These are phyloP conservation scores for Phlebiopsis flavidoalba DNA, from an alignment of 768 basidiomycete genomes.

Conservation along the genomic window DNA sequence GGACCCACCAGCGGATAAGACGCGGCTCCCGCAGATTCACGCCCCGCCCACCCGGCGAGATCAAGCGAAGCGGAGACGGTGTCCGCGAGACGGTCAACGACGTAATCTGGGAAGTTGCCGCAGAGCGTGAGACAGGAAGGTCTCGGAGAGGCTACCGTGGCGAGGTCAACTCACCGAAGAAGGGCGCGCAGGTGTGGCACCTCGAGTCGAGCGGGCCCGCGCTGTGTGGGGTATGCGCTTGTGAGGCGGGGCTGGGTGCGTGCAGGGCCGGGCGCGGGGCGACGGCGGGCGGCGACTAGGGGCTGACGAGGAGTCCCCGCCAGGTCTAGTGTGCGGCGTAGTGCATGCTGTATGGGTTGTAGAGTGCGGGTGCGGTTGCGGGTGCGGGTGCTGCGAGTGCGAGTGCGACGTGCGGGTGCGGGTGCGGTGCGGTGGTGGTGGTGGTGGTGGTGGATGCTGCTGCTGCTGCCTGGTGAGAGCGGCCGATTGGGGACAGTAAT, in stretches of 20 bases:
- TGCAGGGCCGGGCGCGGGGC: neutral
- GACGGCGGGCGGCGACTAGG: neutral
- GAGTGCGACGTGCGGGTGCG: neutral
- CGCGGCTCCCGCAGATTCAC: slow-evolving; percentile 5
- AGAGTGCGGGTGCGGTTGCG: neutral
- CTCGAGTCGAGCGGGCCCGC: slow-evolving; percentile 2
- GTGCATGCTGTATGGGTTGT: neutral
- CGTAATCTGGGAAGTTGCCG: slow-evolving; percentile 9
- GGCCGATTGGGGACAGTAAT: too few relatives aligned
- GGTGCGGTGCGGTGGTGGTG: too few relatives aligned
- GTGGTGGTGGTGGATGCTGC: neutral
- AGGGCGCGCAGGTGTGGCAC: neutral
- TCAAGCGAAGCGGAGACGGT: slow-evolving; percentile 10
- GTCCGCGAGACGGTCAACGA: slow-evolving; percentile 6
- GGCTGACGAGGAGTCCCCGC: neutral
- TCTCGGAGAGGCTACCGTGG: neutral
- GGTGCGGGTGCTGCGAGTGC: neutral
- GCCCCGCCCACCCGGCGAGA: slow-evolving; percentile 2
- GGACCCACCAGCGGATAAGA: slow-evolving; percentile 11
- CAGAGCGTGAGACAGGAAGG: neutral
- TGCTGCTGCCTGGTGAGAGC: too few relatives aligned
- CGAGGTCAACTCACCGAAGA: slow-evolving; percentile 7
- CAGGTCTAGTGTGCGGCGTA: neutral
- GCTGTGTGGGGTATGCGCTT: neutral
- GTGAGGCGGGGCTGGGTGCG: neutral